These are phyloP conservation scores for Paramarasmius palmivorus DNA, from an alignment of 1,284 basidiomycete species.

Conservation along the genomic window DNA sequence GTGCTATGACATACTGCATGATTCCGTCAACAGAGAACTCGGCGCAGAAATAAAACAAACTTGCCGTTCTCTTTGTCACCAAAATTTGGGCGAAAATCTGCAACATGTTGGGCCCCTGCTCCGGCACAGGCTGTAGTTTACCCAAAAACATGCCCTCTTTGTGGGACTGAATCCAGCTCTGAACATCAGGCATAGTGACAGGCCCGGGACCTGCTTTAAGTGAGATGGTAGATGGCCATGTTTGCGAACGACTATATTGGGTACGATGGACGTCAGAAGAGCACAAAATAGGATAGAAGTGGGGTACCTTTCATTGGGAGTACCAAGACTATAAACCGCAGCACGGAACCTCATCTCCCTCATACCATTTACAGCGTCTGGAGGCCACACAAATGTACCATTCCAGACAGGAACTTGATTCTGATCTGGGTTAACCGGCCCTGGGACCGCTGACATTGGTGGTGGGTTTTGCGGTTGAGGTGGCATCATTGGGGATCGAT, in stretches of 20 bases:
- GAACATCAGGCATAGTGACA: neutral
- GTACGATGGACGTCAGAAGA: neutral
- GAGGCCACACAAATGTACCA: neutral
- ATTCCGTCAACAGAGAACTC: neutral
- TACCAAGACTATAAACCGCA: neutral
- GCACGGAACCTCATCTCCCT: neutral
- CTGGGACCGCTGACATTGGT: neutral
- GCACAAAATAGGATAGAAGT: neutral
- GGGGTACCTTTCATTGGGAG: neutral
- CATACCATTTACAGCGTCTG: slow-evolving; percentile 1
- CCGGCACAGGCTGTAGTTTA: neutral
- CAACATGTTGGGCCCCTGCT: neutral
- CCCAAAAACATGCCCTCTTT: slow-evolving; percentile 2
- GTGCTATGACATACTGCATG: neutral
- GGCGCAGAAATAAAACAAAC: neutral
- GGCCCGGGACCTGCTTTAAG: neutral
- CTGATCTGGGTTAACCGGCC: neutral
- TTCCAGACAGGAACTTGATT: slow-evolving; percentile 1
- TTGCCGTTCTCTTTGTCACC: neutral
- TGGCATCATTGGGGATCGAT: too few species aligned
- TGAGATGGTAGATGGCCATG: neutral
- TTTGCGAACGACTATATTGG: neutral
- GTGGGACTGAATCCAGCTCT: neutral
- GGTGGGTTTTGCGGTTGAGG: neutral
- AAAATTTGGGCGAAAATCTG: neutral